These are phyloP conservation scores for Penicillium daleae DNA, from an alignment of 495 filamentous ascomycete genomes.

Conservation along the genomic window DNA sequence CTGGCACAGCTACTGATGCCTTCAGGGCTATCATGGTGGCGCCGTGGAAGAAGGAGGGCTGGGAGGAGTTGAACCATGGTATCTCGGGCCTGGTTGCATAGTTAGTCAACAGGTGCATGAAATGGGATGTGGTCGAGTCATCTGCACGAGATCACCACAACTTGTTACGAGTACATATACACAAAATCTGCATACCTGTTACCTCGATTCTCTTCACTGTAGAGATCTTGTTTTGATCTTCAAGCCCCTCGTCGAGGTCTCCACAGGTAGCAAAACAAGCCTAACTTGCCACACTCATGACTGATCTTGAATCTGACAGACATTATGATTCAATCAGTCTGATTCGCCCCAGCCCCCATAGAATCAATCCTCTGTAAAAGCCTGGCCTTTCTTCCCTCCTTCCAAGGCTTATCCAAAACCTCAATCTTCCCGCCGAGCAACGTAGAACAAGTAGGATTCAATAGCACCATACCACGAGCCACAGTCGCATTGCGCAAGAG, in stretches of 20 bases:
- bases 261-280: neutral
- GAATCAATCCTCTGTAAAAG: slow-evolving; percentile 62
- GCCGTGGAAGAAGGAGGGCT: slow-evolving; percentile 73
- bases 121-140: neutral
- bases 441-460: slow-evolving; percentile 65
- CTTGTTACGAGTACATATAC: slow-evolving; percentile 5
- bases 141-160: neutral
- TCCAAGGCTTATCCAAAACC: slow-evolving; percentile 74
- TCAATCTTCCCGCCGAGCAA: slow-evolving; percentile 90
- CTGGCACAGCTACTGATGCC: slow-evolving; percentile 69
- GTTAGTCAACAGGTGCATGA: slow-evolving; percentile 8
- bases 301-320: neutral
- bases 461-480: slow-evolving; percentile 74
- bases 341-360: slow-evolving; percentile 18
- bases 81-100: slow-evolving; percentile 27
- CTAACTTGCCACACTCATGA: neutral
- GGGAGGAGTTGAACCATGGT: slow-evolving; percentile 53
- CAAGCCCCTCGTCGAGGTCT: neutral
- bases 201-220: neutral
- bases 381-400: slow-evolving; percentile 67
- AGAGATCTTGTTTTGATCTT: neutral
- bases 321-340: neutral
- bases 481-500: slow-evolving; percentile 68
- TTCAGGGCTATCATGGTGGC: slow-evolving; percentile 78
- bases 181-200: neutral